phyloP scores from a whole-genome alignment of 108 stramenopile species.

The Cyclotella choctawhatcheeana region DNA sequence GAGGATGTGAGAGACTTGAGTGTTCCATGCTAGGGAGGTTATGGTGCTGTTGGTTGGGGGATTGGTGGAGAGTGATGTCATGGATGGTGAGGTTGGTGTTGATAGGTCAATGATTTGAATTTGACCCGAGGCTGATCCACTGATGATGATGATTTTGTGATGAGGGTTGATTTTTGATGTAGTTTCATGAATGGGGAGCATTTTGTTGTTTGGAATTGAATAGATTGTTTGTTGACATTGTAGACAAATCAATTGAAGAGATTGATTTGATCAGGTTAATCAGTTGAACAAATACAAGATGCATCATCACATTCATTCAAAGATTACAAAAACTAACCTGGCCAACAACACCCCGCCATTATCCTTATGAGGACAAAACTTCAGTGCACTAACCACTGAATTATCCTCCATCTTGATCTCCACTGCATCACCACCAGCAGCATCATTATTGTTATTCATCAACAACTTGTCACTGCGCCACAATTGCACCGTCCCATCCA shows the following conservation, averaged over 20 bases:
- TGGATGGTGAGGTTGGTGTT: no score
- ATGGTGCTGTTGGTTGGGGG: conserved; percentile 61
- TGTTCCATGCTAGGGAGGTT: conserved; percentile 95
- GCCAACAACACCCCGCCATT: conserved; percentile 79
- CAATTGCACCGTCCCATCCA: conserved; percentile 90
- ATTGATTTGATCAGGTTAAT: no score
- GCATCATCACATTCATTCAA: conserved; percentile 79
- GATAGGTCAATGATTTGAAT: not conserved
- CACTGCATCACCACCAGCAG: no score
- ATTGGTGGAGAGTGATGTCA: no score
- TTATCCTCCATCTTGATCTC: conserved; percentile 46
- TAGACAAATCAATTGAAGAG: no score
- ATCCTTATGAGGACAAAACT: conserved; percentile 86
- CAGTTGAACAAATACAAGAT: not conserved
- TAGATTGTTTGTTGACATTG: no score
- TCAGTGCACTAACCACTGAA: conserved; percentile 80
- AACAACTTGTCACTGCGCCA: conserved; percentile 89
- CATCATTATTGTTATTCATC: conserved; percentile 34
- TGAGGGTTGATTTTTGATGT: not conserved
- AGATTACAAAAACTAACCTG: no score
- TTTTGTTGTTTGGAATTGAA: no score
- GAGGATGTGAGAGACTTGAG: conserved; percentile 95
- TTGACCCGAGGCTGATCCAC: conserved; percentile 1
- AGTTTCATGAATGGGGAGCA: not conserved
- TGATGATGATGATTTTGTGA: not conserved